A percentile compares a stretch with the other conserved stretches of the same genome.
phyloP scores from a whole-genome alignment of 805 yeast species.

The Zygoascus bituminiphila region DNA sequence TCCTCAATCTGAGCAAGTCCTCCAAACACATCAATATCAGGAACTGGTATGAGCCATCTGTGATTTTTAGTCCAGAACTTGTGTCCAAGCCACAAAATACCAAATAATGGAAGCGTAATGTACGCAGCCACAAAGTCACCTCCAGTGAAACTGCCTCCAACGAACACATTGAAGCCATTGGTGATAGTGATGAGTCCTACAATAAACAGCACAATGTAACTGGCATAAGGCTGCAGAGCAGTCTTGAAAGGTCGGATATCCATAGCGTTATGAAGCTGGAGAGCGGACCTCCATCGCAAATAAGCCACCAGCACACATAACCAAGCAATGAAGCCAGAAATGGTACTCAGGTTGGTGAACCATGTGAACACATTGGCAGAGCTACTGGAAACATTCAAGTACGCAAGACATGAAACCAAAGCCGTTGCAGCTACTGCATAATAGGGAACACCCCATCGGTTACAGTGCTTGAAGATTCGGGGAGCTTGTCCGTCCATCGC shows the following conservation, averaged over 20 bases:
- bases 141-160: slow-evolving; percentile 52
- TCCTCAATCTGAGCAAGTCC: slow-evolving; percentile 46
- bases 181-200: slow-evolving; percentile 50
- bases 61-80: slow-evolving; percentile 5
- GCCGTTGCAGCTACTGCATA: slow-evolving; percentile 59
- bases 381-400: slow-evolving; percentile 52
- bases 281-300: slow-evolving; percentile 58
- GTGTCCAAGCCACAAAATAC: slow-evolving; percentile 29
- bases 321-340: slow-evolving; percentile 64
- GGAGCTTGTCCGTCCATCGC: slow-evolving; percentile 61
- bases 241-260: slow-evolving; percentile 55
- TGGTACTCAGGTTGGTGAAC: slow-evolving; percentile 57
- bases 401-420: slow-evolving; percentile 51
- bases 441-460: slow-evolving; percentile 64
- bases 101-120: slow-evolving; percentile 51
- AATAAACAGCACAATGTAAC: slow-evolving; percentile 45
- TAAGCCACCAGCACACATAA: slow-evolving; percentile 44
- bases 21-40: slow-evolving; percentile 50
- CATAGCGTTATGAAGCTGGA: slow-evolving; percentile 41
- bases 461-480: slow-evolving; percentile 50
- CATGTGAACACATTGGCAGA: slow-evolving; percentile 51
- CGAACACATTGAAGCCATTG: slow-evolving; percentile 62
- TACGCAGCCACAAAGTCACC: slow-evolving; percentile 57
- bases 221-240: slow-evolving; percentile 47
- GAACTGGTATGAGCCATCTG: slow-evolving; percentile 40